Evolutionary conservation across 2,329 filamentous ascomycete species (phyloP), one percentile per base, ranked within the genome.

Genomic region (Sphaceloma murrayae): DNA sequence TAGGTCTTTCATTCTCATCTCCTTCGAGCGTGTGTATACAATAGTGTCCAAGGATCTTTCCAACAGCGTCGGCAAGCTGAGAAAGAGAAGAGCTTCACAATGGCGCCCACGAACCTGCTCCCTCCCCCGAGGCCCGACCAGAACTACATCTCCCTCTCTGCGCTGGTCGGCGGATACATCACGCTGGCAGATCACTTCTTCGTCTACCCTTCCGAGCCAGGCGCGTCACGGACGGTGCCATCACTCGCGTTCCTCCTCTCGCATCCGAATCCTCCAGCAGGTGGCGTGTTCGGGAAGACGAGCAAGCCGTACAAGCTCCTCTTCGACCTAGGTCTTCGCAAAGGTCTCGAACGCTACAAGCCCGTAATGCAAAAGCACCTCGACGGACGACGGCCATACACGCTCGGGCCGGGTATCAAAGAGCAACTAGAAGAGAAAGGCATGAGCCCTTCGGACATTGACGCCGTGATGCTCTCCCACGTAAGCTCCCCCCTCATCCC

Each of bases 311-410:
- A 49, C 57, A 60, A 46, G 54, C 58, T 74, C 5, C 56, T 76
- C 49, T 76, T 75, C 55, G 73, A 76, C 51, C 64, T 77, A 6
- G 72, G 73, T 6, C 58, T 74, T 14, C 68, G 71, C 43, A 63
- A 67, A 33, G 61, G 70, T 21, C 50, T 67, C 9, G 49, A 55
- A 4, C 58, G 59, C 31, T 76, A 75, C 52, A 59, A 65, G 5
- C 49, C 57, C 9, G 56, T 59, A 2, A 61, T 71, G 46, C 66
- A 67, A 49, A 55, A 59, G 5, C 71, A 74, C 50, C 61, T 74
- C 17, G 52, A 61, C 5, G 56, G 60, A 34, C 64, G 72, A 11
- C 60, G 67, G 43, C 71, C 72, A 2, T 59, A 67, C n/a, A 55
- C 55, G 13, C 61, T 65, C 1, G 55, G 58, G 2, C 69, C 69